phyloP scores from a whole-genome alignment of 208 protist genomes.

The Tritrichomonas musculus region DNA sequence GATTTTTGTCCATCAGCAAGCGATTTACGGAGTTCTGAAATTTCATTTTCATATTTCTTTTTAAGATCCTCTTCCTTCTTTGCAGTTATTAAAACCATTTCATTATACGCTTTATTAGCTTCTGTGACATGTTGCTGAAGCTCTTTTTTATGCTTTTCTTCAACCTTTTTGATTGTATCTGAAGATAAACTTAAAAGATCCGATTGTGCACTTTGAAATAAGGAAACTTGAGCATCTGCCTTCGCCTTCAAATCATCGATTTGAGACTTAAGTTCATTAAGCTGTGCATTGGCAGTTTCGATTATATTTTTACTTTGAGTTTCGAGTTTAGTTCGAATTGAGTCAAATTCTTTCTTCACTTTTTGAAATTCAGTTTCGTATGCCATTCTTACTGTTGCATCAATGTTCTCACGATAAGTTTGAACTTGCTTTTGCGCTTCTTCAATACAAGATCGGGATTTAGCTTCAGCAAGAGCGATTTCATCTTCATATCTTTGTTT shows the following conservation, averaged over 20 bases:
- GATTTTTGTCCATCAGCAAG: background rate
- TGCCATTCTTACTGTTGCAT: background rate
- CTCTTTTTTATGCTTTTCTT: constrained; percentile 26
- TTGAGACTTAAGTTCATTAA: background rate
- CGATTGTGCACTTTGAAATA: background rate
- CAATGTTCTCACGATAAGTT: background rate
- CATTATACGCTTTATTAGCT: constrained; percentile 13
- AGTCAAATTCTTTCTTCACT: background rate
- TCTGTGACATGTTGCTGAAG: background rate
- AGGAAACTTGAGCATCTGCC: background rate
- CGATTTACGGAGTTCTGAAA: background rate
- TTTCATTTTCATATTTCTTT: background rate
- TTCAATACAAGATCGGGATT: background rate
- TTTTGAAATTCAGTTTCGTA: background rate
- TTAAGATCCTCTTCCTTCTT: background rate
- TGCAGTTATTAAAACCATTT: background rate
- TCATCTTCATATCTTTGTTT: background rate
- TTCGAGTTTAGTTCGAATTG: background rate
- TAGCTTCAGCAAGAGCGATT: background rate
- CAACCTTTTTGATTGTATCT: background rate
- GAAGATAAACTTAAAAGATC: background rate
- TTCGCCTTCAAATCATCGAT: background rate
- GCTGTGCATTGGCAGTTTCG: background rate
- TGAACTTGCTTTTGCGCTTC: background rate
- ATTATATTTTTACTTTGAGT: background rate